Percentiles rank a stretch among this genome's conserved stretches.
phyloP scores from a whole-genome alignment of 257 asterid genomes.

The Dorcoceras hygrometricum region DNA sequence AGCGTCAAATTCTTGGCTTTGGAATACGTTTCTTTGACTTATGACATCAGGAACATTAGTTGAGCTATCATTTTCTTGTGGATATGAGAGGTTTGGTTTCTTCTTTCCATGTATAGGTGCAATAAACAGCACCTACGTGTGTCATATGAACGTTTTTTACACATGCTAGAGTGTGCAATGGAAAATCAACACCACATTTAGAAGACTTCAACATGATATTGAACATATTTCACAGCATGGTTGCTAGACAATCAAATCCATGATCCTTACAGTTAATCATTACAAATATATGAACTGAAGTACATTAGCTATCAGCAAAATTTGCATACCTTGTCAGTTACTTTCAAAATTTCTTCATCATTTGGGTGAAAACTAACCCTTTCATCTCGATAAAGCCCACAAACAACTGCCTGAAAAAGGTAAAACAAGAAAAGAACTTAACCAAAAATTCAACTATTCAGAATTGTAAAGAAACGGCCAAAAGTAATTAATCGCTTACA shows the following conservation, averaged over 20 bases:
- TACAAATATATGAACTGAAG: neutral
- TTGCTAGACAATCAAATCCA: neutral
- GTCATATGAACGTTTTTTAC: constrained; percentile 17
- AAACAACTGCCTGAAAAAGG: constrained; percentile 67
- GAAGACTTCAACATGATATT: neutral
- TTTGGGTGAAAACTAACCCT: constrained; percentile 80
- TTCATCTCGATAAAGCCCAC: constrained; percentile 79
- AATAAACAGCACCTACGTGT: constrained; percentile 72
- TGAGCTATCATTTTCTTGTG: constrained; percentile 36
- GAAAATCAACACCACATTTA: neutral
- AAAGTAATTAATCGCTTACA: constrained; percentile 5
- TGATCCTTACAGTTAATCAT: no score
- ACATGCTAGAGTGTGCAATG: neutral
- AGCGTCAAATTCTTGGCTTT: constrained; percentile 38
- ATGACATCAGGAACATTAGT: constrained; percentile 39
- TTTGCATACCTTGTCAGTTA: constrained; percentile 69
- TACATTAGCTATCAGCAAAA: constrained; percentile 6
- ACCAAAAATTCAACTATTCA: constrained; percentile 1
- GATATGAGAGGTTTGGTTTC: constrained; percentile 51
- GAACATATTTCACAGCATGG: neutral
- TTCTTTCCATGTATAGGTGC: constrained; percentile 71
- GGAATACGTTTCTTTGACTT: constrained; percentile 35
- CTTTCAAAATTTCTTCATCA: constrained; percentile 67
- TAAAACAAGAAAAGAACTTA: neutral
- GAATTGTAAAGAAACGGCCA: constrained; percentile 10